phyloP scores from a whole-genome alignment of 139 green algal genomes.

The Astrephomene gubernaculifera region DNA sequence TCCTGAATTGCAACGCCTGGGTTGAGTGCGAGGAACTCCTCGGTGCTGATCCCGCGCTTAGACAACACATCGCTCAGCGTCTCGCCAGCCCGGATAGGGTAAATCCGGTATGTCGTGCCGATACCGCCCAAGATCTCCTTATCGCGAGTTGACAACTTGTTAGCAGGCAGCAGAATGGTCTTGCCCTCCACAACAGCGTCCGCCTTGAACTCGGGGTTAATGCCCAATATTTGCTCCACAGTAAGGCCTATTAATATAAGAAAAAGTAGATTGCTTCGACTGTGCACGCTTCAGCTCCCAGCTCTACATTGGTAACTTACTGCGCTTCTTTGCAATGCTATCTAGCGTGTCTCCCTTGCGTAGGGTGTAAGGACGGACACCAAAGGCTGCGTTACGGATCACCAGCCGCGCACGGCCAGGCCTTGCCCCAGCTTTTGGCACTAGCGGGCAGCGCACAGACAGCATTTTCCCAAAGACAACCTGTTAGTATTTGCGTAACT shows the following conservation, averaged over 20 bases:
- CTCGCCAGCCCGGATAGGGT: constrained; percentile 86
- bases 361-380: constrained; percentile 90
- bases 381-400: constrained; percentile 9
- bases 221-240: constrained; percentile 67
- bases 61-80: constrained; percentile 77
- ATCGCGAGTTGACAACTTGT: constrained; percentile 83
- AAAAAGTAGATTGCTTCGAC: neutral
- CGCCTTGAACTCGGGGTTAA: constrained; percentile 69
- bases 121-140: constrained; percentile 89
- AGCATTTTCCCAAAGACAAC: neutral
- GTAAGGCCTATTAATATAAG: constrained; percentile 59
- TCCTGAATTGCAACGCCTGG: constrained; percentile 79
- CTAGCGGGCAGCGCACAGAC: neutral
- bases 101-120: constrained; percentile 72
- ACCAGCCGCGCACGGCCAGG: neutral
- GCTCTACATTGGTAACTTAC: too few species aligned
- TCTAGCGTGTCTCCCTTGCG: constrained; percentile 84
- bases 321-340: constrained; percentile 85
- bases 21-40: constrained; percentile 84
- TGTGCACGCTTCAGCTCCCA: too few species aligned
- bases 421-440: neutral
- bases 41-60: constrained; percentile 77
- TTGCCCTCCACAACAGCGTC: constrained; percentile 59
- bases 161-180: constrained; percentile 87
- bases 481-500: neutral